Evolutionary conservation across 2,329 filamentous ascomycete species (phyloP).

Genomic region (Lachnellula suecica): DNA sequence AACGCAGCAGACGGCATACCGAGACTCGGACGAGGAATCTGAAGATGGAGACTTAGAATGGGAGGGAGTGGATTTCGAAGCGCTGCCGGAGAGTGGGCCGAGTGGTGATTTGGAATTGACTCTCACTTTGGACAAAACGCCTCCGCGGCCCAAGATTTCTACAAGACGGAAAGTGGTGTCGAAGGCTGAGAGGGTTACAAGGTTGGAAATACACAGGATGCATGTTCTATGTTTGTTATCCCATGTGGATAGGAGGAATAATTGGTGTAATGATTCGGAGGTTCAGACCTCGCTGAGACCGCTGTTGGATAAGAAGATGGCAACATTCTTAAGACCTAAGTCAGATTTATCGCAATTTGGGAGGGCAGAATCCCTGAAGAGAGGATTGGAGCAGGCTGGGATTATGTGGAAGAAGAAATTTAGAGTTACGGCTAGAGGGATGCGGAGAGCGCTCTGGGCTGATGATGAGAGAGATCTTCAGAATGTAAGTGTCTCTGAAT

Average conservation of each 20-base stretch:
- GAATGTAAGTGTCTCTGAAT: conserved; percentile 43
- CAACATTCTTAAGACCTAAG: conserved; percentile 68
- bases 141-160: conserved; percentile 11
- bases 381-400: conserved; percentile 70
- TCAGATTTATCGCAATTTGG: conserved; percentile 70
- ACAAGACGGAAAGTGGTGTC: conserved; percentile 47
- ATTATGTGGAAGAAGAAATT: conserved; percentile 70
- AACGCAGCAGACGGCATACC: conserved; percentile 37
- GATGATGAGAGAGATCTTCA: conserved; percentile 62
- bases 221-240: conserved; percentile 82
- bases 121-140: conserved; percentile 24
- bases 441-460: conserved; percentile 73
- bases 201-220: conserved; percentile 79
- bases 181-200: conserved; percentile 51
- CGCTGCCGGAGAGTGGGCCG: conserved; percentile 28
- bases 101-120: conserved; percentile 34
- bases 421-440: conserved; percentile 67
- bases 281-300: conserved; percentile 66
- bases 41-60: conserved; percentile 59
- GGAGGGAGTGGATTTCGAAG: conserved; percentile 55
- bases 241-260: conserved; percentile 75
- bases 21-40: conserved; percentile 53
- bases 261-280: conserved; percentile 79
- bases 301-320: conserved; percentile 64
- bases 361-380: conserved; percentile 73